Evolutionary conservation across 306 rosid species (phyloP).

Genomic region (Gleditsia sinensis): DNA sequence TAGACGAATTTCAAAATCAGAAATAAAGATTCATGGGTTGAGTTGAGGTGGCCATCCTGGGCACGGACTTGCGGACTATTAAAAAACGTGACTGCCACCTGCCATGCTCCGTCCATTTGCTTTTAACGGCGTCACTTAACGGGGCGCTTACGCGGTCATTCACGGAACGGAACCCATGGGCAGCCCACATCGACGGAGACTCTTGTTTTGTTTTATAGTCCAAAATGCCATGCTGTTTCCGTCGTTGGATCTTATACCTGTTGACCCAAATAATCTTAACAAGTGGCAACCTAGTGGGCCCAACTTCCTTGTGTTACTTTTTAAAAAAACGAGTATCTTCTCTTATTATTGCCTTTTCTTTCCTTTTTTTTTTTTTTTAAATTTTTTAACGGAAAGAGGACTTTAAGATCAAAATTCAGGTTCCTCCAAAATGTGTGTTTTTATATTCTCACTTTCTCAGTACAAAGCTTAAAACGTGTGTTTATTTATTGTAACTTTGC

Average conservation of each 20-base stretch:
- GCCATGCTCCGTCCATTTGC: background rate
- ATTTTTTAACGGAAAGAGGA: no score
- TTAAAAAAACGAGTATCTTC: no score
- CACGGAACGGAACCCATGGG: background rate
- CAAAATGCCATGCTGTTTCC: no score
- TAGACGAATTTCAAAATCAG: background rate
- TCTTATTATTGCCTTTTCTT: no score
- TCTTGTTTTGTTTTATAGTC: background rate
- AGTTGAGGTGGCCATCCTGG: no score
- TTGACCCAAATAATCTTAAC: background rate
- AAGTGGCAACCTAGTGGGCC: background rate
- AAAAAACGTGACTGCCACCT: background rate
- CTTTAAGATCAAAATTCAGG: no score
- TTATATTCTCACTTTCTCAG: no score
- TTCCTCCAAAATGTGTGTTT: no score
- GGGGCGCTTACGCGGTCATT: background rate
- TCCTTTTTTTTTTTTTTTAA: no score
- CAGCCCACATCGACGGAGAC: no score
- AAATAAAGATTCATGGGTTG: background rate
- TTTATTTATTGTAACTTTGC: no score
- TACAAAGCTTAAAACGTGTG: no score
- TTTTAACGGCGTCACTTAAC: background rate
- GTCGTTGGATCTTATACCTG: background rate
- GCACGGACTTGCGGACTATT: background rate
- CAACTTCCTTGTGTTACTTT: background rate